Base-by-base conservation (phyloP, 495 filamentous ascomycete genomes). In the Xylaria nigripes region DNA sequence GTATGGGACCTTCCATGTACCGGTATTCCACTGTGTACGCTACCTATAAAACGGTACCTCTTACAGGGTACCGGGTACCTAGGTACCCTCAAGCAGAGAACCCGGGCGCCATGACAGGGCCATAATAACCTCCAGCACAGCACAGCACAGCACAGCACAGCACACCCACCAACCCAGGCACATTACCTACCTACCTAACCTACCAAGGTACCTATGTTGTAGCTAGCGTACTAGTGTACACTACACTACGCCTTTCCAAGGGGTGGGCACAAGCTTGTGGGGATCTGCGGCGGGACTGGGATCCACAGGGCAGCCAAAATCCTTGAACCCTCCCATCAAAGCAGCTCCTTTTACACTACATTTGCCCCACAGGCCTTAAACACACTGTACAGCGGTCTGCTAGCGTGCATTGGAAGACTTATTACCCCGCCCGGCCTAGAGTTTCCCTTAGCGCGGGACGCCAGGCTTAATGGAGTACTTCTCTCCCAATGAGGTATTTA, bases 401-500 rank as follows among this genome's bases (percentile, higher is more conserved):
- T 57, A 57, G 54, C 42, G 41, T 19, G 12, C 1, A 19, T 27
- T n/a, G 1, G 36, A 18, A n/a, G 12, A 13, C 16, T 15, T 41
- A 40, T 42, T 59, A 34, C 58, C 51, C 8, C 27, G 32, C 52
- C 29, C 2, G 24, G 55, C 47, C 22, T 56, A 58, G 57, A 49
- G 18, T 27, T 0, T 30, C 29, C 1, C 2, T 44, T 66, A 66
- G 64, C 34, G 54, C 29, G 15, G 0, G 2, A 23, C 24, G 12
- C 40, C 59, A 67, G 47, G 47, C 61, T 44, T n/a, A 34, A 61
- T 13, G 6, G 12, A 50, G 64, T 45, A 67, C 41, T 48, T 58
- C 5, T 57, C 56, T 62, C 64, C 64, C 53, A 62, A 62, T 62
- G 41, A 49, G 64, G 64, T 27, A 64, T 54, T 61, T 67, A 62